Evolutionary conservation across 1,139 yeast species (phyloP).

Genomic region (Pichia sp.): DNA sequence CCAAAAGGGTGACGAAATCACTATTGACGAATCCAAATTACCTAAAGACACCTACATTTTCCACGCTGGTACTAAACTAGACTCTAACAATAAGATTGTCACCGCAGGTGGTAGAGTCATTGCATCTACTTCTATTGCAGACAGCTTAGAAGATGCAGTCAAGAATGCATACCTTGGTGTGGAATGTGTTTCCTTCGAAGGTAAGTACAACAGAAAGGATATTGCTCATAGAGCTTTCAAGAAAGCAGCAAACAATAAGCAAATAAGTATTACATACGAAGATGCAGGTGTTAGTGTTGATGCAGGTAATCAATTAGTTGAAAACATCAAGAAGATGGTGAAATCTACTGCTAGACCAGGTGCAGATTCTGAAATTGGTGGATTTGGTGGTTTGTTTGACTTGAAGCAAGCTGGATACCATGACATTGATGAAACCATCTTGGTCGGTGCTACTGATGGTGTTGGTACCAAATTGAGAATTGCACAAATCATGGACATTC

Average conservation of each 20-base stretch:
- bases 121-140: constrained; percentile 85
- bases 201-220: constrained; percentile 81
- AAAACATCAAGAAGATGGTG: constrained; percentile 83
- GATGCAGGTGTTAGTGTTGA: constrained; percentile 98
- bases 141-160: constrained; percentile 72
- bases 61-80: constrained; percentile 84
- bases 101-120: constrained; percentile 97
- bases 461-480: constrained; percentile 96
- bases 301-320: constrained; percentile 84
- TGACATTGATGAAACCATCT: constrained; percentile 60
- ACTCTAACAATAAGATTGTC: constrained; percentile 48
- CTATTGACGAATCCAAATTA: constrained; percentile 37
- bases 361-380: constrained; percentile 97
- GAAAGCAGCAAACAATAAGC: constrained; percentile 13
- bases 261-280: constrained; percentile 66
- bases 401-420: constrained; percentile 79
- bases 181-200: constrained; percentile 60
- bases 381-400: constrained; percentile 96
- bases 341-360: constrained; percentile 95
- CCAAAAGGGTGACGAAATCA: constrained; percentile 79
- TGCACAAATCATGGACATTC: constrained; percentile 85
- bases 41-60: constrained; percentile 61
- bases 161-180: constrained; percentile 83
- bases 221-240: constrained; percentile 96
- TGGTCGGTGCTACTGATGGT: constrained; percentile 98